Conservation (phyloP, 2,329 filamentous ascomycete species). For the Ophiostoma montium region DNA sequence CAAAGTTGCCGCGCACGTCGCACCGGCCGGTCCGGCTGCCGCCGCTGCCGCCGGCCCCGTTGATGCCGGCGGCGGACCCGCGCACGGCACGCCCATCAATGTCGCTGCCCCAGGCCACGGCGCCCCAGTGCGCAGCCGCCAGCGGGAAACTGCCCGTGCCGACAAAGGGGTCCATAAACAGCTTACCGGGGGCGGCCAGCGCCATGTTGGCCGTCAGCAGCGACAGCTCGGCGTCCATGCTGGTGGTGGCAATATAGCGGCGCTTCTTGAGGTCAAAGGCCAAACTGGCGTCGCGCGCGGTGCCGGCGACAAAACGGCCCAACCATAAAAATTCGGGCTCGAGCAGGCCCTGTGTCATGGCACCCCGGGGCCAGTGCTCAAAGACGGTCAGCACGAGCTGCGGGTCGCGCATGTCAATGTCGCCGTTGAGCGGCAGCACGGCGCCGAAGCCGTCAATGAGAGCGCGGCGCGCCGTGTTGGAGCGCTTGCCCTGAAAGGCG, state of each 20-base stretch:
- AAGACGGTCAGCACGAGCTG: conserved; percentile 67
- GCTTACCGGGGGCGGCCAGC: conserved; percentile 63
- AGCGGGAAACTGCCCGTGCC: conserved; percentile 89
- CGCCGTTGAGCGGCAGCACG: conserved; percentile 65
- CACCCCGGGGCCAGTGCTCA: conserved; percentile 59
- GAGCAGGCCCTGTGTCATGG: conserved; percentile 30
- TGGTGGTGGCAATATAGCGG: conserved; percentile 86
- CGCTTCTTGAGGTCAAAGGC: conserved; percentile 87
- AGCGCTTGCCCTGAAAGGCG: conserved; percentile 62
- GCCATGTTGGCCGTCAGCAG: conserved; percentile 87
- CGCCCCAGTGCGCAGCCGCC: conserved; percentile 82
- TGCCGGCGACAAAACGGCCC: conserved; percentile 54
- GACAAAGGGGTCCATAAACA: conserved; percentile 92
- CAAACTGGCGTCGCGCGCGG: conserved; percentile 51
- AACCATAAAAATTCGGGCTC: conserved; percentile 52
- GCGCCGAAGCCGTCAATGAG: conserved; percentile 65
- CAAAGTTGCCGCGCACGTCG: conserved; percentile 56
- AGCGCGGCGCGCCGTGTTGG: conserved; percentile 45
- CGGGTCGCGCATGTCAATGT: conserved; percentile 60
- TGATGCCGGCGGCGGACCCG: conserved; percentile 44
- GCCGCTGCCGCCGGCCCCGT: conserved; percentile 14
- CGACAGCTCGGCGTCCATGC: conserved; percentile 91
- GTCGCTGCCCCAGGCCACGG: conserved; percentile 71
- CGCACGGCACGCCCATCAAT: conserved; percentile 85
- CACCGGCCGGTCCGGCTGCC: conserved; percentile 18